Evolutionary conservation across 108 stramenopile genomes (phyloP).

Genomic region (Skeletonema menzelii): DNA sequence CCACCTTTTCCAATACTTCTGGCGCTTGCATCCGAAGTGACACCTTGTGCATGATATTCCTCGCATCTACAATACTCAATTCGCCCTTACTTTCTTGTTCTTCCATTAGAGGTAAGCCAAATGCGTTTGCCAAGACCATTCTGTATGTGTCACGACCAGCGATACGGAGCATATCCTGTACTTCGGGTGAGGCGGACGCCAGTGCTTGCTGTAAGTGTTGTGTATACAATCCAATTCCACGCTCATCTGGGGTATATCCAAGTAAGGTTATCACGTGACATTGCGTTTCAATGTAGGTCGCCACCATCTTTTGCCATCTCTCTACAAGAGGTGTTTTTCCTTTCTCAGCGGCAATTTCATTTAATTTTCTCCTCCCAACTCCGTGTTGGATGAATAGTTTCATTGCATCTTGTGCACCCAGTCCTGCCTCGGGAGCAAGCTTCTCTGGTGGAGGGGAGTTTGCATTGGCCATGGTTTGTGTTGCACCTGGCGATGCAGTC

Average conservation of each 20-base stretch:
- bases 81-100: constrained; percentile 38
- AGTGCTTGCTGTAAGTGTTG: constrained; percentile 61
- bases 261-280: constrained; percentile 71
- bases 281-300: constrained; percentile 75
- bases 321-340: constrained; percentile 49
- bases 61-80: constrained; percentile 75
- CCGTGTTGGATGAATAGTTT: constrained; percentile 58
- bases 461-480: not conserved
- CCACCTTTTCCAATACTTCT: constrained; percentile 61
- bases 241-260: constrained; percentile 74
- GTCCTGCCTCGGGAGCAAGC: constrained; percentile 56
- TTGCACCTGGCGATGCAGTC: not conserved
- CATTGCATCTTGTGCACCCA: constrained; percentile 58
- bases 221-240: constrained; percentile 78
- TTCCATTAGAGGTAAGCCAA: constrained; percentile 50
- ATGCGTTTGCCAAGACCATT: constrained; percentile 63
- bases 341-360: constrained; percentile 43
- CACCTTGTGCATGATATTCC: constrained; percentile 84
- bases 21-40: constrained; percentile 69
- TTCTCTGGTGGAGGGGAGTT: constrained; percentile 33
- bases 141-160: constrained; percentile 73
- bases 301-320: constrained; percentile 89
- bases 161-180: constrained; percentile 58
- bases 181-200: constrained; percentile 36
- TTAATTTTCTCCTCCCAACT: constrained; percentile 55